These are phyloP conservation scores for Lentinula raphanica DNA, from an alignment of 768 basidiomycete species.

Conservation along the genomic window DNA sequence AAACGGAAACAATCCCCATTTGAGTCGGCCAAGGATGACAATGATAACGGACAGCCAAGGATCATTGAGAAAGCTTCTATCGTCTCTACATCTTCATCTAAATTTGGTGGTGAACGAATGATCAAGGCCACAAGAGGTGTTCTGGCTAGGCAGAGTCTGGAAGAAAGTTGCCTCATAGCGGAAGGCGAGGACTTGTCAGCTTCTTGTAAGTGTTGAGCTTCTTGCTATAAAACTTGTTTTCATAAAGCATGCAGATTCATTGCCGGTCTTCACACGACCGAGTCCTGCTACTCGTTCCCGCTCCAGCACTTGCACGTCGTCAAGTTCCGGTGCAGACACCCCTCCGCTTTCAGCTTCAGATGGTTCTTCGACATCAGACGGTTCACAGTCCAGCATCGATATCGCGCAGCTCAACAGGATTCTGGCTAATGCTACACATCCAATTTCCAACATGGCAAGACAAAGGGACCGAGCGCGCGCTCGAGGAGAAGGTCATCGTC, in stretches of 20 bases:
- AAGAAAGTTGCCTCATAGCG: constrained; percentile 58
- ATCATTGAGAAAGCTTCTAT: constrained; percentile 64
- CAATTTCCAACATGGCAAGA: constrained; percentile 40
- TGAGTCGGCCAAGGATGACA: constrained; percentile 24
- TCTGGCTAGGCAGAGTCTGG: constrained; percentile 60
- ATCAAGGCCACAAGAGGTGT: constrained; percentile 57
- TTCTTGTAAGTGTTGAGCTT: constrained; percentile 40
- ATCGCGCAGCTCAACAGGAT: constrained; percentile 52
- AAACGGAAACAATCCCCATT: constrained; percentile 45
- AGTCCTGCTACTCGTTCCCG: constrained; percentile 45
- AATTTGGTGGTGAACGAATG: constrained; percentile 68
- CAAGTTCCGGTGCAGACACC: constrained; percentile 63
- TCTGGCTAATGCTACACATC: constrained; percentile 51
- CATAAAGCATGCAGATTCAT: constrained; percentile 23
- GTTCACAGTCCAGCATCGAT: constrained; percentile 77
- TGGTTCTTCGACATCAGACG: constrained; percentile 62
- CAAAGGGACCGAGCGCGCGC: constrained; percentile 41
- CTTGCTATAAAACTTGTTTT: not conserved
- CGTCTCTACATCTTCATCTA: constrained; percentile 54
- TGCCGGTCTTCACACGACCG: constrained; percentile 62
- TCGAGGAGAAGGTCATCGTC: constrained; percentile 64
- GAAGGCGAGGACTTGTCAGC: constrained; percentile 57
- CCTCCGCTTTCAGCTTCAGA: constrained; percentile 69
- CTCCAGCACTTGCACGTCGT: constrained; percentile 63
- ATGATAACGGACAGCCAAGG: constrained; percentile 18